These are phyloP conservation scores for Avicennia marina DNA, from an alignment of 257 asterid genomes.

Conservation along the genomic window DNA sequence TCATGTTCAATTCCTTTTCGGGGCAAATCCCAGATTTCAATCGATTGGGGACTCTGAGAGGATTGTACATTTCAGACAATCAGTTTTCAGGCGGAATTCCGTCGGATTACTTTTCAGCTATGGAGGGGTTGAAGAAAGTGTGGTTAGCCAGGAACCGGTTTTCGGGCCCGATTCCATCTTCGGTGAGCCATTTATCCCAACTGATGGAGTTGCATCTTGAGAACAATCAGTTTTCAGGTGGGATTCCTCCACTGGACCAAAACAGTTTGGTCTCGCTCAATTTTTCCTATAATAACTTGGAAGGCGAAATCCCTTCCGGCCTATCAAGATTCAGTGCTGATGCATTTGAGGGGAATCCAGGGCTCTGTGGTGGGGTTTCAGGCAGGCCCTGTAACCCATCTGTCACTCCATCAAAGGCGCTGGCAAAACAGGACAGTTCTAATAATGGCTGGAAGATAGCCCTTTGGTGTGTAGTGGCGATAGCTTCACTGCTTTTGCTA, in stretches of 20 bases:
- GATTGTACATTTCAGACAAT: conserved; percentile 48
- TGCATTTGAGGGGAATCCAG: conserved; percentile 51
- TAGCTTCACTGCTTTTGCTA: not conserved
- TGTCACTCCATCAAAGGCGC: too few species aligned
- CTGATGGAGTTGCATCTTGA: conserved; percentile 60
- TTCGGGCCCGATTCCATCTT: conserved; percentile 54
- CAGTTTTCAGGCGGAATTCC: conserved; percentile 68
- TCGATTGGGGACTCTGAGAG: conserved; percentile 43
- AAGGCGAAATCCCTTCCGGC: conserved; percentile 53
- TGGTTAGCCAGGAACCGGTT: conserved; percentile 63
- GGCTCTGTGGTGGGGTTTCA: conserved; percentile 45
- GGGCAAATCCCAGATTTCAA: conserved; percentile 73
- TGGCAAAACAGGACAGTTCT: not conserved
- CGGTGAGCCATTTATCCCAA: conserved; percentile 30
- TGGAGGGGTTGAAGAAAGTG: conserved; percentile 61
- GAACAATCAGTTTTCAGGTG: conserved; percentile 56
- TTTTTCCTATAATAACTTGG: conserved; percentile 50
- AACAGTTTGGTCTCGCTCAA: conserved; percentile 31
- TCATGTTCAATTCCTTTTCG: conserved; percentile 45
- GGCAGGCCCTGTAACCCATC: conserved; percentile 26
- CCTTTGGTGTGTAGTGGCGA: too few species aligned
- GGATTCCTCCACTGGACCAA: conserved; percentile 43
- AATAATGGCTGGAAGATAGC: too few species aligned
- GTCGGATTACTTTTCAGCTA: conserved; percentile 37
- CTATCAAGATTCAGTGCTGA: conserved; percentile 29